Evolutionary conservation across 192 early-diverging fungal genomes (phyloP), one percentile per base, ranked within the genome.

Genomic region (Phycomyces blakesleeanus): DNA sequence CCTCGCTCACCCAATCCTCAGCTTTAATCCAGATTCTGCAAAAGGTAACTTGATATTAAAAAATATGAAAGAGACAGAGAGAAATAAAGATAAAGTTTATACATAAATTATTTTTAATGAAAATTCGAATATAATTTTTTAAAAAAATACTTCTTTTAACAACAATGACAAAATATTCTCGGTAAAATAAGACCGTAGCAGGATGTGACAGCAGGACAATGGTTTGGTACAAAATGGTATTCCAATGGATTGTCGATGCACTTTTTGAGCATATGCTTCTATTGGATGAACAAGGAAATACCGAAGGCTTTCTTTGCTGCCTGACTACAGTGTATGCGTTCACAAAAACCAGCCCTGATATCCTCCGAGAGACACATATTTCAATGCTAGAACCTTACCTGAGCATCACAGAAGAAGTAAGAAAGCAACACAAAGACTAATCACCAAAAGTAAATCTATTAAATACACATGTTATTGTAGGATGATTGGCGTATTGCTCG

Each of bases 241-340:
- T 84, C 21, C 78, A 80, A 26, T 83, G 79, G 57, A 76, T 92
- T 37, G 86, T 92, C 10, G 90, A 94, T 58, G 85, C 87, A 40
- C 74, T 93, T 0, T 79, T 91, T 69, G 91, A 93, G 27, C 78
- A 80, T 50, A 71, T 92, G 37, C 72, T 92, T 40, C 70, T 67
- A 14, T 73, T 86, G 1, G 89, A 94, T 26, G 89, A 92, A 57
- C 58, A 67, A 27, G 73, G 42, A 1, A 55, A 69, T 15, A 60
- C 61, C 16, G 58, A 52, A 25, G 59, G 59, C 24, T 50, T 69
- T 11, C 54, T 61, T 14, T 47, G 55, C 16, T 72, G 73, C 52
- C 53, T 76, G 24, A 54, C 57, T 0, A 57, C 67, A 0, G 53
- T 75, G 14, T 61, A 75, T 39, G 59, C 61, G 1, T 75, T 78